Percentiles rank a stretch among this genome's conserved stretches.
Evolutionary conservation across 2,329 filamentous ascomycete species (phyloP).

Genomic region (Fusarium sp.): DNA sequence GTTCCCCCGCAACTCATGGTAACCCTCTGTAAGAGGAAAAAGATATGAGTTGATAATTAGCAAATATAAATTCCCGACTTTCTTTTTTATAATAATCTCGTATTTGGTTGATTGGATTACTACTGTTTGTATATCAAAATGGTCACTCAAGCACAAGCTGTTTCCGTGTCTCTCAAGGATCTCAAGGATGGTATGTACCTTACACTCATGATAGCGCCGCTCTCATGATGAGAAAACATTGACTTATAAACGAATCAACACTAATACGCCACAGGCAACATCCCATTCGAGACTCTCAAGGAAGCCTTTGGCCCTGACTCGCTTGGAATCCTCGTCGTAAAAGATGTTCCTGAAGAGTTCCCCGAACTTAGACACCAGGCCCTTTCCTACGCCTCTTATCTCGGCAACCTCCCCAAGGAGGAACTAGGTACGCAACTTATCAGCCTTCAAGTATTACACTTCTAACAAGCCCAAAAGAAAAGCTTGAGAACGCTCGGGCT

Average conservation of each 20-base stretch:
- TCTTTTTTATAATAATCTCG: neutral
- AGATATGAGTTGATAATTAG: conserved; percentile 4
- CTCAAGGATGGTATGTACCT: conserved; percentile 65
- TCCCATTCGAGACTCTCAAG: conserved; percentile 76
- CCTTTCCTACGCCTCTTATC: conserved; percentile 88
- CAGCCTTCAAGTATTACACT: neutral
- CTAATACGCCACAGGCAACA: conserved; percentile 62
- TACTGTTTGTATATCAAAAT: conserved; percentile 48
- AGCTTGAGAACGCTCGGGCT: conserved; percentile 69
- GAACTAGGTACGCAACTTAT: conserved; percentile 71
- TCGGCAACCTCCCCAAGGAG: conserved; percentile 80
- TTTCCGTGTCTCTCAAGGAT: conserved; percentile 72
- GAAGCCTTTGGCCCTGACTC: conserved; percentile 91
- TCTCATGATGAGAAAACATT: conserved; percentile 7
- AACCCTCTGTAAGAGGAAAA: conserved; percentile 15
- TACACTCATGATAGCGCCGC: conserved; percentile 26
- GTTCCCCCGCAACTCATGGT: conserved; percentile 34
- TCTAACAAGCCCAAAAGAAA: conserved; percentile 53
- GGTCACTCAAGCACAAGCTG: conserved; percentile 65
- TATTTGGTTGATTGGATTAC: neutral
- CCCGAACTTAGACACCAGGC: conserved; percentile 76
- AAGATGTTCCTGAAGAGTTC: conserved; percentile 82
- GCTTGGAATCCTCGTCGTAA: conserved; percentile 93
- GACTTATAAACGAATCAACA: neutral
- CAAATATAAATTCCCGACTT: neutral